Percentiles rank a stretch among this genome's conserved stretches.
phyloP scores from a whole-genome alignment of 164 flowering plant species.

The Nymphaea thermarum region DNA sequence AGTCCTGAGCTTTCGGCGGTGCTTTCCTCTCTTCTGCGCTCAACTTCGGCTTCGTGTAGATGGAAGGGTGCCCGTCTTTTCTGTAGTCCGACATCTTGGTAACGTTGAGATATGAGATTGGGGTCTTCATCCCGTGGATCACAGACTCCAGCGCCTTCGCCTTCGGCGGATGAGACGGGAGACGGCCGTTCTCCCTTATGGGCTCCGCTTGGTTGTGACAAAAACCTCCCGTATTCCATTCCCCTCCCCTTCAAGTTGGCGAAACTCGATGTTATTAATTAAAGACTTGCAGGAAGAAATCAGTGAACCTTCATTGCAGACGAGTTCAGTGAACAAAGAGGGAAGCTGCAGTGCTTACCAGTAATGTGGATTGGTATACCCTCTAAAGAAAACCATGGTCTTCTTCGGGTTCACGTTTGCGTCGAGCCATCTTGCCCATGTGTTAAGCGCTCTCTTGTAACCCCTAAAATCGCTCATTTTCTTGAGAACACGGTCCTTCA shows the following conservation, averaged over 20 bases:
- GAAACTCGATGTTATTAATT: background rate
- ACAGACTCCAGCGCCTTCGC: conserved; percentile 9
- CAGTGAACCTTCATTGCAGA: background rate
- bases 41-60: conserved; percentile 6
- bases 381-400: conserved; percentile 35
- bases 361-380: conserved; percentile 38
- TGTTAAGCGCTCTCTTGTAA: conserved; percentile 33
- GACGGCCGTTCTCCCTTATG: conserved; percentile 5
- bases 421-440: conserved; percentile 61
- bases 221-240: conserved; percentile 14
- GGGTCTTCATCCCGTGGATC: conserved; percentile 8
- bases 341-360: conserved; percentile 14
- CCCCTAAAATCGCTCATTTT: conserved; percentile 20
- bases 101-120: conserved; percentile 9
- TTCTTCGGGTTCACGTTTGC: conserved; percentile 18
- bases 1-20: conserved; percentile 6
- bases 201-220: conserved; percentile 10
- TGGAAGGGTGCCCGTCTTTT: conserved; percentile 10
- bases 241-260: conserved; percentile 6
- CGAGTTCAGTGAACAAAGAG: background rate
- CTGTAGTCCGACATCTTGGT: conserved; percentile 11
- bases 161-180: conserved; percentile 1
- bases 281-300: background rate
- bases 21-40: conserved; percentile 6
- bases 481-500: conserved; percentile 2